These are phyloP conservation scores for Mycena pura DNA, from an alignment of 768 basidiomycete species.

Conservation along the genomic window DNA sequence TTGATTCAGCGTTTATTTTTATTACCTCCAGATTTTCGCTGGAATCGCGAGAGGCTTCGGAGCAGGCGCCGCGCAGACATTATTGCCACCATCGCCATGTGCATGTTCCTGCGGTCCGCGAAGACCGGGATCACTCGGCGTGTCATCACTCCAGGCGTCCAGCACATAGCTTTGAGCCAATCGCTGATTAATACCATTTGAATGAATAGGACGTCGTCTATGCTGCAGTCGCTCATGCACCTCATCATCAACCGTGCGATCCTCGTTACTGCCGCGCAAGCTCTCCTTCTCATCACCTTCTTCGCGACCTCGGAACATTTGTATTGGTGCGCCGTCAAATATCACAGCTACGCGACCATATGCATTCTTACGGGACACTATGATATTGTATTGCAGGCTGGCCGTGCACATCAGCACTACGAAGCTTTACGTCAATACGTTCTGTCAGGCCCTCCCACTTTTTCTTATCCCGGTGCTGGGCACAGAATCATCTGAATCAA, in stretches of 20 bases:
- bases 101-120: conserved; percentile 42
- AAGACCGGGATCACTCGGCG: conserved; percentile 47
- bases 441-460: conserved; percentile 46
- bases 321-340: conserved; percentile 37
- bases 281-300: conserved; percentile 46
- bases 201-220: conserved; percentile 41
- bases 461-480: not conserved
- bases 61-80: conserved; percentile 50
- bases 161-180: not conserved
- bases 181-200: not conserved
- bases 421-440: conserved; percentile 55
- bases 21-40: conserved; percentile 46
- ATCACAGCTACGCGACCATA: too few relatives aligned
- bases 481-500: conserved; percentile 16
- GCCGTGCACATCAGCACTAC: conserved; percentile 55
- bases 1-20: not conserved
- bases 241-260: conserved; percentile 50
- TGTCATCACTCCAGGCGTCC: too few relatives aligned
- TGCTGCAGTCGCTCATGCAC: conserved; percentile 45
- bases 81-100: conserved; percentile 53
- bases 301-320: conserved; percentile 42
- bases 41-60: conserved; percentile 52
- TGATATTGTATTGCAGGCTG: conserved; percentile 32
- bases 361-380: too few relatives aligned
- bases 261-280: conserved; percentile 52